Evolutionary conservation across 2,329 filamentous ascomycete species (phyloP), one percentile per base, ranked within the genome.

Genomic region (Acephala macrosclerotiorum): DNA sequence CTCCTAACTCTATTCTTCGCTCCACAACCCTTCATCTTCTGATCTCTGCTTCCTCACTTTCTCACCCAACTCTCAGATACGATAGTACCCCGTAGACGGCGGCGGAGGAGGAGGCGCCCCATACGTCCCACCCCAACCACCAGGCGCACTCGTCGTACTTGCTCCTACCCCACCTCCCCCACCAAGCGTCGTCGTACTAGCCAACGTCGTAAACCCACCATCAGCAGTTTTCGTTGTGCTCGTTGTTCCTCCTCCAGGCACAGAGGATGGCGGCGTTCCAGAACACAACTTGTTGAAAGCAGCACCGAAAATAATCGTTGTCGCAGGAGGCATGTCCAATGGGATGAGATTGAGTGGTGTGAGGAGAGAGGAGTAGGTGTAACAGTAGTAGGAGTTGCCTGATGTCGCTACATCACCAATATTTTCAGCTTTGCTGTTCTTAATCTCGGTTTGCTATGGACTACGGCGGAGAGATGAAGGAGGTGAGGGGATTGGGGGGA

Each of bases 121-220:
- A 22, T 22, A n/a, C 18, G 12, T 18, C 42, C 45, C 45, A 49
- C 20, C 11, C 8, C 42, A 14, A 4, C 45, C 45, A 22, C 45
- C 45, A 2, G 18, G 7, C 6, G 18, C 45, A 49, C 12, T n/a
- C 3, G 38, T 42, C 7, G 36, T 45, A 45, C 18, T 38, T 14
- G 36, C 36, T 38, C 42, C 42, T 18, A 14, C 42, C 7, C 42
- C 42, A 45, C n/a, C 8, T 9, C 42, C 42, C 20, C 42, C 7
- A 5, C 40, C 40, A 45, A 4, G 9, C 40, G n/a, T 16, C 16
- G 42, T 47, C 11, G 4, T 49, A 49, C 45, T 49, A 22, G 20
- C 45, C n/a, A 49, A 25, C 45, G 45, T 49, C 45, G 45, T 49
- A 49, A 49, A 49, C n/a, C 45, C 5, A 2, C 45, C 45, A 49